phyloP scores from a whole-genome alignment of 495 filamentous ascomycete species.

The Margaritispora aquatica region DNA sequence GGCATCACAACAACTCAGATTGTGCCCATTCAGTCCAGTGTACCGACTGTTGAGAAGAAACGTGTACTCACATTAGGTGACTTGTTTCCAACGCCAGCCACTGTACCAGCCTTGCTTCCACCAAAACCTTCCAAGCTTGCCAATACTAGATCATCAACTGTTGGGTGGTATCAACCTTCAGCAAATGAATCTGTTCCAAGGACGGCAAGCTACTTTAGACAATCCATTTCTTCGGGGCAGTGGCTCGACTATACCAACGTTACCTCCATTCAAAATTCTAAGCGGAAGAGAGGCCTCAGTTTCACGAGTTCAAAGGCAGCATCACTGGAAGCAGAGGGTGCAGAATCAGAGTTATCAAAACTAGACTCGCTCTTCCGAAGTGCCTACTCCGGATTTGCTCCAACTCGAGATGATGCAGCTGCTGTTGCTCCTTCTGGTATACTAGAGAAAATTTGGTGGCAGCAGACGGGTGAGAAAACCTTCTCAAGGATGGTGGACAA shows the following conservation, averaged over 20 bases:
- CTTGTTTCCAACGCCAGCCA: conserved; percentile 66
- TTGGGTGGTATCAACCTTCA: conserved; percentile 58
- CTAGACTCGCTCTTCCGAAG: conserved; percentile 71
- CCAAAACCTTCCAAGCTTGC: conserved; percentile 62
- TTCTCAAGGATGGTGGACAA: conserved; percentile 45
- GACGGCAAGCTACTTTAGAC: conserved; percentile 48
- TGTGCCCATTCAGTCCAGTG: conserved; percentile 44
- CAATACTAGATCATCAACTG: conserved; percentile 49
- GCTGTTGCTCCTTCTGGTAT: conserved; percentile 65
- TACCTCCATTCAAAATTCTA: conserved; percentile 45
- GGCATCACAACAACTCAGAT: conserved; percentile 68
- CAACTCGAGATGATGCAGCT: conserved; percentile 70
- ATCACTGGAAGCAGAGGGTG: conserved; percentile 30
- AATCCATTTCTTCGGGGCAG: conserved; percentile 52
- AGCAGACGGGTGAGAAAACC: conserved; percentile 58
- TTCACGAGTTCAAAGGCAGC: conserved; percentile 54
- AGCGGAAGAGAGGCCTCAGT: conserved; percentile 65
- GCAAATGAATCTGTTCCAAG: conserved; percentile 21
- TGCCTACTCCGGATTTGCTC: conserved; percentile 85
- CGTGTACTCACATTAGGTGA: conserved; percentile 66
- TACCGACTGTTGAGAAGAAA: conserved; percentile 32
- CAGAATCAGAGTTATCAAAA: conserved; percentile 52
- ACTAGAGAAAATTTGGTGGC: conserved; percentile 83
- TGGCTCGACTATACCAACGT: conserved; percentile 66
- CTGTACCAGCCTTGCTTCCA: conserved; percentile 59